These are phyloP conservation scores for Solanum etuberosum DNA, from an alignment of 257 asterid species.

Conservation along the genomic window DNA sequence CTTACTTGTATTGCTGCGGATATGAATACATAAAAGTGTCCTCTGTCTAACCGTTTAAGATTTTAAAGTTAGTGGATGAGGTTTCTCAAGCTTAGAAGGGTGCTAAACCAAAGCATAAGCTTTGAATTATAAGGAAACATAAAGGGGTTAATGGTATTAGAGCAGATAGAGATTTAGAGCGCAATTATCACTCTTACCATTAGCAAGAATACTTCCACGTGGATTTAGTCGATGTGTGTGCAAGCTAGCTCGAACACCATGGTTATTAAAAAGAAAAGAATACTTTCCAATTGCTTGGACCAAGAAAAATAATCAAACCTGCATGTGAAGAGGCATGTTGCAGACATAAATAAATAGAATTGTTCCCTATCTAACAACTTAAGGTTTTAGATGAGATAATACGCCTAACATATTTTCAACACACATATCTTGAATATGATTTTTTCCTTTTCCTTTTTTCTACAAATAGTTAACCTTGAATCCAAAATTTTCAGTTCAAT, in stretches of 20 bases:
- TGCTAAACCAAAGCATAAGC: background rate
- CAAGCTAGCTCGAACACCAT: background rate
- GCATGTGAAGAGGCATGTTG: background rate
- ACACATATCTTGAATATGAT: background rate
- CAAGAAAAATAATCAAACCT: background rate
- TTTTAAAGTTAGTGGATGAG: background rate
- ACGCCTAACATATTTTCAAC: background rate
- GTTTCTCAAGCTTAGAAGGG: background rate
- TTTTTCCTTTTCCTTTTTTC: background rate
- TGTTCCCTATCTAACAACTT: background rate
- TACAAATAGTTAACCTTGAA: background rate
- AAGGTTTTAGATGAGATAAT: background rate
- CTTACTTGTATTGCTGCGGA: background rate
- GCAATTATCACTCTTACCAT: background rate
- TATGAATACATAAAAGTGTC: background rate
- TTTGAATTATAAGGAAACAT: background rate
- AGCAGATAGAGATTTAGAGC: background rate
- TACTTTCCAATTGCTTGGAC: background rate
- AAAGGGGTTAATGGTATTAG: background rate
- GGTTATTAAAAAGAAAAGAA: background rate
- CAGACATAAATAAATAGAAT: background rate
- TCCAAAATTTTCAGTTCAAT: background rate
- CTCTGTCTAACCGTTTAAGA: background rate
- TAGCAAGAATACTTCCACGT: background rate
- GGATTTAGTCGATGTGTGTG: background rate